Evolutionary conservation across 2,329 filamentous ascomycete species (phyloP), one percentile per base, ranked within the genome.

Genomic region (Ascochyta pisi): DNA sequence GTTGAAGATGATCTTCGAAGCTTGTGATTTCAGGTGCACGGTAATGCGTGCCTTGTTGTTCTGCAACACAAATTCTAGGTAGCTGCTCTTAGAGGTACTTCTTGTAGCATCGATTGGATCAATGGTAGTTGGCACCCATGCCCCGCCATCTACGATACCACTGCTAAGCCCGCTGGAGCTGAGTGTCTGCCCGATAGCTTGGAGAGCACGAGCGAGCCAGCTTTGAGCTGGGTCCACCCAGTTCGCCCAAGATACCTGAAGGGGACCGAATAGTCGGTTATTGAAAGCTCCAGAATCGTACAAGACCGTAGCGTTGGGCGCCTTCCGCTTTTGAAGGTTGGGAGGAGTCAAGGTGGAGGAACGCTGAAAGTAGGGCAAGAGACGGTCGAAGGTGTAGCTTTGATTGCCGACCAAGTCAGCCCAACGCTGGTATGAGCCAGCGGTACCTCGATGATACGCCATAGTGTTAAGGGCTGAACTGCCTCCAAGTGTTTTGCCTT

Each of bases 401-500:
- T 68, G 50, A 44, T 76, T 74, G 5, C 62, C 71, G 1, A 75
- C 68, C 0, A 57, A 8, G 29, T 74, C 61, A 0, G 70, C 73
- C 74, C 73, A 77, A 8, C 54, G 55, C 40, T 69, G 50, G 19
- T 69, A 69, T 1, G 67, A 56, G 19, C 63, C 63, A 22, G 24
- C 37, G 3, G 64, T 68, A 2, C 53, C 63, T 6, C 69, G 62
- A 40, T 73, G 69, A 15, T 70, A 70, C 2, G 61, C 50, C 61
- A 71, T 64, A 16, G 58, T 61, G 34, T 72, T 71, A 2, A 64
- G 52, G 1, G 66, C 67, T 13, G 67, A 70, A 16, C 64, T 65
- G 8, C 70, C 70, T 26, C 72, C 71, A 3, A 75, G 53, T 2
- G 66, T 68, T 41, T 74, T 71, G 13, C 71, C 72, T 39, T 67